Conservation (phyloP, 2,329 filamentous ascomycete species). For the Beauveria bassiana region DNA sequence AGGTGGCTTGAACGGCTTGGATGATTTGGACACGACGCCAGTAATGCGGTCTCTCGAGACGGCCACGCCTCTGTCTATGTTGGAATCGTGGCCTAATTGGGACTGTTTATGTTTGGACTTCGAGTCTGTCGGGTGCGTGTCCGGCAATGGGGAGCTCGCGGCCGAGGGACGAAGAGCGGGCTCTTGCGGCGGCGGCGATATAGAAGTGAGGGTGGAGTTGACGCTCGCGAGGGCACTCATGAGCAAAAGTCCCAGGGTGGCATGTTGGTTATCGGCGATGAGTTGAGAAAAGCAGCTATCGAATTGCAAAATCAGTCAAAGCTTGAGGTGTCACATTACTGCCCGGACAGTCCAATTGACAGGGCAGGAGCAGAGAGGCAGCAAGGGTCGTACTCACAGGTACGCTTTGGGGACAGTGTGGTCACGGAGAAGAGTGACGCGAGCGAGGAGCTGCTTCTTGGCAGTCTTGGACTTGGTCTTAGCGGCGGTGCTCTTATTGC, state of each 20-base stretch:
- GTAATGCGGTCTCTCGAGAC: conserved; percentile 19
- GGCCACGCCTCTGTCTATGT: conserved; percentile 21
- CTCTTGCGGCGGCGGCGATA: conserved; percentile 20
- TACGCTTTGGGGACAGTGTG: conserved; percentile 16
- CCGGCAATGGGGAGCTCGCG: not conserved
- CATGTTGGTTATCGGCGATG: conserved; percentile 64
- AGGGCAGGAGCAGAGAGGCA: no score
- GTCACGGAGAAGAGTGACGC: not conserved
- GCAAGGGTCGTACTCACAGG: not conserved
- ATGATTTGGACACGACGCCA: not conserved
- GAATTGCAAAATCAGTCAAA: not conserved
- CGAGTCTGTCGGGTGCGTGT: not conserved
- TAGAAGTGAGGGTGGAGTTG: conserved; percentile 33
- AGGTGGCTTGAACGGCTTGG: not conserved
- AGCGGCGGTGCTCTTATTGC: conserved; percentile 1
- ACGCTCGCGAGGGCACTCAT: conserved; percentile 56
- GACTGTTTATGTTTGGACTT: not conserved
- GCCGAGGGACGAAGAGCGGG: not conserved
- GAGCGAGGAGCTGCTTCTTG: not conserved
- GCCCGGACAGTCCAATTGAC: not conserved
- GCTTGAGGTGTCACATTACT: not conserved
- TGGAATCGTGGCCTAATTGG: not conserved
- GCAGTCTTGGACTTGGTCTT: not conserved
- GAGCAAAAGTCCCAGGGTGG: conserved; percentile 62
- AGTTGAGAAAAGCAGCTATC: conserved; percentile 59